Conservation (phyloP, 75 land plant genomes). For the Pinus tabuliformis region DNA sequence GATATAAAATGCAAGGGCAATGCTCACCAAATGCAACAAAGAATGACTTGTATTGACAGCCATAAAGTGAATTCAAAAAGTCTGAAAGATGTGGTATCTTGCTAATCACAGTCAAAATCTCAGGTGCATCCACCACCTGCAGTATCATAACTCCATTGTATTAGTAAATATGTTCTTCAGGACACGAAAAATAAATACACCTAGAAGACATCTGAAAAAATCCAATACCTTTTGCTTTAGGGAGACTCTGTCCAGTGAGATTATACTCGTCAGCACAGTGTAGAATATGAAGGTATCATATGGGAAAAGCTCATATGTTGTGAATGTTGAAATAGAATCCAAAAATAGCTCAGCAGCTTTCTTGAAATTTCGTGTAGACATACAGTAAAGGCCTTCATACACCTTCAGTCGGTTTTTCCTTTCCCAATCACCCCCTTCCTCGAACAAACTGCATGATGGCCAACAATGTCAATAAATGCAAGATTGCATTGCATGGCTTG, state of each 20-base stretch:
- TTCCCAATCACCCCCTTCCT: conserved; percentile 99
- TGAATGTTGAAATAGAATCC: conserved; percentile 98
- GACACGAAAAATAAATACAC: not conserved
- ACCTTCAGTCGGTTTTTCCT: conserved; percentile 97
- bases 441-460: conserved; percentile 59
- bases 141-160: not conserved
- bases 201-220: not conserved
- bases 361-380: conserved; percentile 96
- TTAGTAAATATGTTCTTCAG: not conserved
- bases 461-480: conserved; percentile 3
- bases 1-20: conserved; percentile 5
- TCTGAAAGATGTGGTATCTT: conserved; percentile 87
- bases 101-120: conserved; percentile 90
- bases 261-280: conserved; percentile 93
- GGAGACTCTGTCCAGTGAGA: conserved; percentile 93
- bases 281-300: conserved; percentile 97
- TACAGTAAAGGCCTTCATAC: conserved; percentile 93
- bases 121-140: conserved; percentile 98
- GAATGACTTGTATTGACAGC: conserved; percentile 88
- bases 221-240: conserved; percentile 78
- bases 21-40: conserved; percentile 84
- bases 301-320: conserved; percentile 92
- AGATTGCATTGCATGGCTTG: not conserved
- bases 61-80: conserved; percentile 89
- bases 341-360: conserved; percentile 86